Evolutionary conservation across 2,329 filamentous ascomycete genomes (phyloP), one percentile per base, ranked within the genome.

Genomic region (Zelopaecilomyces penicillatus): DNA sequence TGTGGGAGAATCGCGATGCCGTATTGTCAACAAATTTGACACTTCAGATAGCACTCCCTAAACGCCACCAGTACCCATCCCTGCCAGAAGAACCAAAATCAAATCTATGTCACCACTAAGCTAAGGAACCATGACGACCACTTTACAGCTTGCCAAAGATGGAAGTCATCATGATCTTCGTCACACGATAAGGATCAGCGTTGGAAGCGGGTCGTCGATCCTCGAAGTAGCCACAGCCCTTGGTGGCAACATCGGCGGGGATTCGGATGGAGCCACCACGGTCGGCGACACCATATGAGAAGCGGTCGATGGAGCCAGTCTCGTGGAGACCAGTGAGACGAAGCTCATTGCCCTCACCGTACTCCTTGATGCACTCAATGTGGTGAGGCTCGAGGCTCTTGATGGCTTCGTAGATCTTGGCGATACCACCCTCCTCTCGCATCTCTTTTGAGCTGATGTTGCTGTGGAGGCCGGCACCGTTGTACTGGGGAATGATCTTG

Each of bases 191-290:
- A 49, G 87, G 87, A 67, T 90, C 86, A 52, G 82, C 87, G 67
- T 93, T 94, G 62, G 85, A 91, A 45, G 89, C 89, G 46, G 84
- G 83, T 52, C 84, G 79, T 63, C 85, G 78, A 54, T 89, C 84
- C 69, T 96, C 89, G 55, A 96, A 95, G 79, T 96, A 96, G 53
- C 90, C 90, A 73, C 85, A 93, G 67, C 88, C 88, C 68, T 95
- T 87, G 64, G 85, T 82, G 40, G 85, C 89, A 57, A 78, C 80
- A 59, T 88, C 82, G 59, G 89, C 83, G 58, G 90, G 90, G 57
- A 98, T 93, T 66, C 93, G 87, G 61, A 97, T 90, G 34, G 86
- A 94, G 48, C 87, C 84, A 61, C 91, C 93, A 70, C 93, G 89
- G 83, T 97, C 91, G 67, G 93, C 93, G 50, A 97, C 83, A 63